Base-by-base conservation (phyloP, 1,139 yeast species). In the Debaryomycetaceae sp. region DNA sequence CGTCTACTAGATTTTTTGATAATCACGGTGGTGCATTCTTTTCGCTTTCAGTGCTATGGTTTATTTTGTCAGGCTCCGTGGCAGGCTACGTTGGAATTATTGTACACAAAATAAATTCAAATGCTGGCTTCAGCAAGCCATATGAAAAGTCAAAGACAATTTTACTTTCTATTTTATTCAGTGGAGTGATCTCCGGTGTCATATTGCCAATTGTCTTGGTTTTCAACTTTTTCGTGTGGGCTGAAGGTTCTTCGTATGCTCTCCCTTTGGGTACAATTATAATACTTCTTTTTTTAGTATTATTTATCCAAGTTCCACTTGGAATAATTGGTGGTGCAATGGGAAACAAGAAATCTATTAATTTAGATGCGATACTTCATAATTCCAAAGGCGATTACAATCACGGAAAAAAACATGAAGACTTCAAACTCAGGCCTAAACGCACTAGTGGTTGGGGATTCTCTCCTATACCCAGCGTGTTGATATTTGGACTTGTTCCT, bases 201-300 rank as follows among this genome's bases (percentile, higher is more conserved):
- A 67, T 82, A 0, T 62, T 86, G 44, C 45, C 75, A 1, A 65
- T 79, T 3, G 69, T 84, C 2, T 58, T 85, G 17, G 57, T 77
- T 18, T 65, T 86, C 44, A 87, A 87, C 58, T 66, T 78, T 46
- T 76, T 87, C 42, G 81, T 86, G 3, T 85, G 92, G 87, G 83
- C 85, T 2, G 75, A 82, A 52, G 83, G 83, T 45, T 82, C 95
- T 1, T 81, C 94, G 0, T 73, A 78, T 38, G 92, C 92, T 0
- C 64, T 87, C 36, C 95, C 96, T 7, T 82, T 87, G 50, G 82
- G 86, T 7, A 81, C 91, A 0, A 72, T 85, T 34, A 64, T 83
- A n/a, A 72, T 77, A 2, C 60, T 85, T 33, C 60, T 83, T 16
- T 52, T 74, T 13, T 60, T 81, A 37, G 83, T 87, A 61, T 70